Evolutionary conservation across 306 rosid genomes (phyloP).

Genomic region (Acacia confusa): DNA sequence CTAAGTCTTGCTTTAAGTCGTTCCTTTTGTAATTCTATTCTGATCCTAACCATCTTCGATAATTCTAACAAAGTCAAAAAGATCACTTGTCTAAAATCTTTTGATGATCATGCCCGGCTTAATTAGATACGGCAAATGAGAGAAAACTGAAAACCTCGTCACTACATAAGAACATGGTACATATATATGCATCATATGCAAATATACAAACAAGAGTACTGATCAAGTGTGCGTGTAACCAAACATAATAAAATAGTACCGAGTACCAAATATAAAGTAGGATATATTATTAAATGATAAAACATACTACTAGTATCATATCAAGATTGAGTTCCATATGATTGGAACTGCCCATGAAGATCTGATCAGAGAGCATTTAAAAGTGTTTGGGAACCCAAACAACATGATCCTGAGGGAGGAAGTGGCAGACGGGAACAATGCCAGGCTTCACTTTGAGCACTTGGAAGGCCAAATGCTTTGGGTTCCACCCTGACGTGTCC

Average conservation of each 20-base stretch:
- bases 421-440: slow-evolving; percentile 74
- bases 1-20: too few species aligned
- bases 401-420: slow-evolving; percentile 80
- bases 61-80: too few species aligned
- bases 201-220: background rate
- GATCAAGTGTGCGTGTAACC: background rate
- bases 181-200: background rate
- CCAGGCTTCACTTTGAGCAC: slow-evolving; percentile 82
- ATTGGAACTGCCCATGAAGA: background rate
- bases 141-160: background rate
- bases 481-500: slow-evolving; percentile 79
- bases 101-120: background rate
- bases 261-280: background rate
- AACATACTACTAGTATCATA: too few species aligned
- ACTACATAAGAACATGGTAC: background rate
- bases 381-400: slow-evolving; percentile 65
- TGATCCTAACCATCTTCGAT: too few species aligned
- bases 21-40: too few species aligned
- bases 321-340: background rate
- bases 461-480: slow-evolving; percentile 78
- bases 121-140: background rate
- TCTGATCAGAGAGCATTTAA: background rate
- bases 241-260: background rate
- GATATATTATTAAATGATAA: background rate
- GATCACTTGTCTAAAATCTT: too few species aligned